These are phyloP conservation scores for Anthostomella pinea DNA, from an alignment of 2,329 filamentous ascomycete species.

Conservation along the genomic window DNA sequence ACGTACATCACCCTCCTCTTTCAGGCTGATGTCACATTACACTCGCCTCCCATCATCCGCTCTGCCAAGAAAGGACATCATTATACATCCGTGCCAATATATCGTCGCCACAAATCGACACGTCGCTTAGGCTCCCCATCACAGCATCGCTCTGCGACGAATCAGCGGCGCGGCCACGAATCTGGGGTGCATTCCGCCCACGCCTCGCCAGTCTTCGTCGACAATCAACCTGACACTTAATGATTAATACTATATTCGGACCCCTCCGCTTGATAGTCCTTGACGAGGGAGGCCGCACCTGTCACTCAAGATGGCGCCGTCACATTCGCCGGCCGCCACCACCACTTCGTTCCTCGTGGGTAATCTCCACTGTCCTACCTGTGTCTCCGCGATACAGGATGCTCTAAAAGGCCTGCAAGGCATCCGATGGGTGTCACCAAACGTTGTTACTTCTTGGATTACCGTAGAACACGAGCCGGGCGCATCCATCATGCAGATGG, in stretches of 20 bases:
- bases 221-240: too few species aligned
- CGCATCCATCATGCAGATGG: constrained; percentile 44
- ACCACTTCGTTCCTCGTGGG: constrained; percentile 64
- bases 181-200: too few species aligned
- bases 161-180: too few species aligned
- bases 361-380: constrained; percentile 78
- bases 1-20: constrained; percentile 3
- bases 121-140: neutral
- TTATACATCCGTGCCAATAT: constrained; percentile 4
- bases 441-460: constrained; percentile 65
- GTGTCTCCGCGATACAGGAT: constrained; percentile 63
- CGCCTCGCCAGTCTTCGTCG: too few species aligned
- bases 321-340: constrained; percentile 41
- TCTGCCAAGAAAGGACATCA: constrained; percentile 19
- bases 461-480: constrained; percentile 50
- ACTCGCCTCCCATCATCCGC: constrained; percentile 17
- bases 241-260: too few species aligned
- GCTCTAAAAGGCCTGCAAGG: constrained; percentile 47
- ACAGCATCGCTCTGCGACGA: too few species aligned
- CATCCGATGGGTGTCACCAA: constrained; percentile 61
- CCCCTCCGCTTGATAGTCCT: too few species aligned
- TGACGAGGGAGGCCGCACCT: too few species aligned
- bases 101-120: neutral
- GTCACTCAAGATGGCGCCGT: constrained; percentile 22
- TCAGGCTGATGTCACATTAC: constrained; percentile 19